Evolutionary conservation across 2,329 filamentous ascomycete species (phyloP).

Genomic region (Teratosphaeria zuluensis): DNA sequence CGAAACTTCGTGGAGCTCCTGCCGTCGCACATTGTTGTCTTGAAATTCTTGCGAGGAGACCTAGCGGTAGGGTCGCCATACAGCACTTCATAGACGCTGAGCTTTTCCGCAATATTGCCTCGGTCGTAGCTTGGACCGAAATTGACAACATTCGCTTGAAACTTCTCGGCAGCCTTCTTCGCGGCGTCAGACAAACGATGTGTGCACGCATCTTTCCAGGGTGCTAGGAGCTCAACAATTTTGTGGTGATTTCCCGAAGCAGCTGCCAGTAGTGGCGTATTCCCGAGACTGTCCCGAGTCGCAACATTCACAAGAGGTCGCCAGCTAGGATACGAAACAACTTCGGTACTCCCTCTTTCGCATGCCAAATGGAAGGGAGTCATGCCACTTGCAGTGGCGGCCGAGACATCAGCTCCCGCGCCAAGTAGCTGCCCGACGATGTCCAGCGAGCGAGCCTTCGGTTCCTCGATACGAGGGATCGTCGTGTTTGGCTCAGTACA

Average conservation of each 20-base stretch:
- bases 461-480: no score
- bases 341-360: slow-evolving; percentile 16
- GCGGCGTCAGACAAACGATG: slow-evolving; percentile 1
- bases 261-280: slow-evolving; percentile 34
- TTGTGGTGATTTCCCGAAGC: slow-evolving; percentile 30
- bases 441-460: not conserved
- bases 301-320: slow-evolving; percentile 25
- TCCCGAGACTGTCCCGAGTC: slow-evolving; percentile 35
- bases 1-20: slow-evolving; percentile 32
- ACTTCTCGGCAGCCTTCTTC: slow-evolving; percentile 1
- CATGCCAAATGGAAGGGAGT: slow-evolving; percentile 16
- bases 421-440: not conserved
- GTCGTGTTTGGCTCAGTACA: no score
- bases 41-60: not conserved
- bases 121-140: slow-evolving; percentile 1
- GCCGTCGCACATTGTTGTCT: slow-evolving; percentile 29
- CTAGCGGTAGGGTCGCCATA: slow-evolving; percentile 6
- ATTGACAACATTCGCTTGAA: slow-evolving; percentile 2
- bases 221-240: slow-evolving; percentile 34
- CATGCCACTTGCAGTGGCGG: slow-evolving; percentile 14
- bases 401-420: slow-evolving; percentile 13
- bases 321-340: slow-evolving; percentile 12
- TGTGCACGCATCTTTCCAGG: slow-evolving; percentile 30
- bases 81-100: slow-evolving; percentile 2
- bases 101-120: slow-evolving; percentile 1